phyloP scores from a whole-genome alignment of 768 basidiomycete species.

The Peribolospora kevripleyi region DNA sequence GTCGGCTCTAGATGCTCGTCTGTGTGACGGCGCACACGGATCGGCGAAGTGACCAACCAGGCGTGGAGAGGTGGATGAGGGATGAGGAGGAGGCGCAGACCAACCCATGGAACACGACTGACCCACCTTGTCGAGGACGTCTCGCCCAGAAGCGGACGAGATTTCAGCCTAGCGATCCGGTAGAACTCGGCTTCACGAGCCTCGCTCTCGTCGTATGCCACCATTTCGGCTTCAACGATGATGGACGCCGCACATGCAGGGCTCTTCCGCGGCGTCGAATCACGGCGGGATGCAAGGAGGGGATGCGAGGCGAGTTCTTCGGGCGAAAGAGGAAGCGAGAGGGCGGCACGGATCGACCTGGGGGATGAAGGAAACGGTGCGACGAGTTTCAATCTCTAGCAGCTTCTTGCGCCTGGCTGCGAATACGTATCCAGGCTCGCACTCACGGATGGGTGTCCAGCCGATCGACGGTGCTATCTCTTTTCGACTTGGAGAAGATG shows the following conservation, averaged over 20 bases:
- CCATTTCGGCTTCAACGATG: slow-evolving; percentile 68
- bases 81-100: too few species aligned
- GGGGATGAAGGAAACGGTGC: slow-evolving; percentile 13
- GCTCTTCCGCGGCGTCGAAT: background rate
- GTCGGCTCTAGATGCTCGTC: too few species aligned
- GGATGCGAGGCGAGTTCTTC: background rate
- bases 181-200: slow-evolving; percentile 42
- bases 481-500: slow-evolving; percentile 69
- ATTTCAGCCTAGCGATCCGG: slow-evolving; percentile 1
- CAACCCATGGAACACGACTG: too few species aligned
- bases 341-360: slow-evolving; percentile 36
- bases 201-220: slow-evolving; percentile 41
- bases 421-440: too few species aligned
- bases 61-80: too few species aligned
- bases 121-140: too few species aligned
- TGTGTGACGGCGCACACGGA: too few species aligned
- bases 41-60: too few species aligned
- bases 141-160: background rate
- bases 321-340: slow-evolving; percentile 16
- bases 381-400: background rate
- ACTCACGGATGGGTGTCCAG: slow-evolving; percentile 32
- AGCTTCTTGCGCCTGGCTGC: background rate
- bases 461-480: slow-evolving; percentile 59
- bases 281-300: background rate
- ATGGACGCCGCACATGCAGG: slow-evolving; percentile 11